Evolutionary conservation across 257 asterid species (phyloP).

Genomic region (Fraxinus americana): DNA sequence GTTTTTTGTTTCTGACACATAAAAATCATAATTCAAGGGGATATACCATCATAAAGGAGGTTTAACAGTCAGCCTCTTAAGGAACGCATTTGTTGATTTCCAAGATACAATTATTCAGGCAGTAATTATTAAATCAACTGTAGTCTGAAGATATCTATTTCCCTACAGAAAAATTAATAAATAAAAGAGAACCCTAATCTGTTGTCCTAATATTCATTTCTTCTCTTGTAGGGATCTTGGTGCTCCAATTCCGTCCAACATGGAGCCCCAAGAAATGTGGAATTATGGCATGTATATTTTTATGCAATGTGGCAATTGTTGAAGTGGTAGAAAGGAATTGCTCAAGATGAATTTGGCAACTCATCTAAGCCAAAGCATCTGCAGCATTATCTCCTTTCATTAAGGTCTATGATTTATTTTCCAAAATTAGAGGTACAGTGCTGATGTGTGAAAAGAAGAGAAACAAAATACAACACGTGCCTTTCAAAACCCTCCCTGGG

Average conservation of each 20-base stretch:
- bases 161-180: not conserved
- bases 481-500: slow-evolving; percentile 1
- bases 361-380: not conserved
- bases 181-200: not conserved
- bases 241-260: not conserved
- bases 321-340: not conserved
- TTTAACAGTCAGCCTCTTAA: not conserved
- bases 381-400: not conserved
- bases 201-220: not conserved
- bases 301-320: not conserved
- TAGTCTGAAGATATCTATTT: not conserved
- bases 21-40: not conserved
- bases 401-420: not conserved
- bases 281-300: not conserved
- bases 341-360: not conserved
- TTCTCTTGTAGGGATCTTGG: not conserved
- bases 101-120: not conserved
- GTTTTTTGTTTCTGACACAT: not conserved
- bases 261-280: not conserved
- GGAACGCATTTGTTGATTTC: not conserved
- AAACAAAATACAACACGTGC: not conserved
- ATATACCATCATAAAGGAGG: no score
- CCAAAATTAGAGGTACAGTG: not conserved
- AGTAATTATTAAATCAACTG: not conserved
- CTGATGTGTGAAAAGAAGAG: not conserved